Conservation (phyloP, 2,329 filamentous ascomycete genomes). For the Cercospora berteroae region DNA sequence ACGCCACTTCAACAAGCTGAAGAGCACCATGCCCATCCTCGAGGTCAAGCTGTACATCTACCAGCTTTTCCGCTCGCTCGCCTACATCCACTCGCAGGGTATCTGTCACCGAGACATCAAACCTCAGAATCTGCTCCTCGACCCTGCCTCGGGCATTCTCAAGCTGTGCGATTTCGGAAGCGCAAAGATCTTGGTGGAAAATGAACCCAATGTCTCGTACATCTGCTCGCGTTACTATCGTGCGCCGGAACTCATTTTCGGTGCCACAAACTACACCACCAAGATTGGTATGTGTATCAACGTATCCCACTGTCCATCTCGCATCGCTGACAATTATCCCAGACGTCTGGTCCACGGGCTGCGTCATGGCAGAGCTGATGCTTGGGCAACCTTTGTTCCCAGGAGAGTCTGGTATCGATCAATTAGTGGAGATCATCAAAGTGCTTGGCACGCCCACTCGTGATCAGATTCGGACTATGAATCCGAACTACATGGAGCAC, state of each 20-base stretch:
- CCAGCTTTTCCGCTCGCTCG: constrained; percentile 95
- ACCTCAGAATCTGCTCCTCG: constrained; percentile 92
- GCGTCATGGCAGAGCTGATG: constrained; percentile 99
- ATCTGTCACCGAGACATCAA: constrained; percentile 99
- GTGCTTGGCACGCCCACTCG: constrained; percentile 93
- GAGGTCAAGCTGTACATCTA: constrained; percentile 99
- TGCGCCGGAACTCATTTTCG: constrained; percentile 96
- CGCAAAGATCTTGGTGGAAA: constrained; percentile 96
- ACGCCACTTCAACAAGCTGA: constrained; percentile 99
- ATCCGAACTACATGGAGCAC: constrained; percentile 99
- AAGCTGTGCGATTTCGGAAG: constrained; percentile 99
- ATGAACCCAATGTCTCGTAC: constrained; percentile 98
- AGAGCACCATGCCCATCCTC: constrained; percentile 97
- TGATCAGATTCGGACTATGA: constrained; percentile 99
- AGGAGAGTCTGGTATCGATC: constrained; percentile 96
- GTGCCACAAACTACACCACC: constrained; percentile 98
- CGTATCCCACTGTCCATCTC: background rate
- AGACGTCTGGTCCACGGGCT: constrained; percentile 99
- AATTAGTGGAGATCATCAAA: constrained; percentile 99
- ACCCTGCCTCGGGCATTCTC: constrained; percentile 84
- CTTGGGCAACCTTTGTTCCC: constrained; percentile 96
- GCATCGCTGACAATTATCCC: constrained; percentile 21
- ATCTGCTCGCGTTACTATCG: constrained; percentile 99
- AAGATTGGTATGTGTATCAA: constrained; percentile 81
- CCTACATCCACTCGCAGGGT: constrained; percentile 98